Evolutionary conservation across 192 early-diverging fungal genomes (phyloP), one percentile per base, ranked within the genome.

Genomic region (Dimargaris xerosporica): DNA sequence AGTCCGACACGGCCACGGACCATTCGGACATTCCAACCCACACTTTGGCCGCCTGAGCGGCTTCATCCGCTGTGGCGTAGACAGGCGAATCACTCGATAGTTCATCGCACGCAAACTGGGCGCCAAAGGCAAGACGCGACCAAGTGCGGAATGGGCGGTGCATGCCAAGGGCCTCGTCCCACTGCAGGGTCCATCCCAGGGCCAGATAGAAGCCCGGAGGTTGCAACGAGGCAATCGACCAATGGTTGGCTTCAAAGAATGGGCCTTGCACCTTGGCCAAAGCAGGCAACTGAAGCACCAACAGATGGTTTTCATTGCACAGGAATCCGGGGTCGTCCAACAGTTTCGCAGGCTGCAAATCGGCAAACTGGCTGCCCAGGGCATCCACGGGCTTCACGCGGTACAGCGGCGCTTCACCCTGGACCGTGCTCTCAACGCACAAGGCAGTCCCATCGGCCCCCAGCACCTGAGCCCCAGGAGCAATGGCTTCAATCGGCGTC

Each of bases 291-390:
- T 39, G 34, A 44, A 75, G 67, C 4, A 62, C 73, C 64, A 75
- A 67, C 7, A 69, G 63, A 30, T 75, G 73, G 45, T 67, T 66
- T 41, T 66, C 64, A 29, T 71, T 75, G 62, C 73, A 75, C 43
- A 71, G 34, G 52, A 75, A 75, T 45, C 61, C 43, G 44, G 71
- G 69, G 51, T 67, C 69, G 34, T 63, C 71, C 47, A 74, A 52
- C 29, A 74, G 34, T 2, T 39, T 7, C 34, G 34, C 34, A 7
- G 34, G 34, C 7, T 39, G 34, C 34, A 39, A 39, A 2, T 39
- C 34, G 3, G 34, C 34, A 39, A 39, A 39, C 34, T 39, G 34
- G 7, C 7, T 39, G 7, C 34, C 34, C 7, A 39, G 34, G 34
- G 34, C 34, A 39, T 39, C 34, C 34, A 39, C 34, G 34, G 34